Percentiles rank a stretch among this genome's conserved stretches.
These are phyloP conservation scores for Yueomyces sinensis DNA, from an alignment of 805 yeast genomes.

Conservation along the genomic window DNA sequence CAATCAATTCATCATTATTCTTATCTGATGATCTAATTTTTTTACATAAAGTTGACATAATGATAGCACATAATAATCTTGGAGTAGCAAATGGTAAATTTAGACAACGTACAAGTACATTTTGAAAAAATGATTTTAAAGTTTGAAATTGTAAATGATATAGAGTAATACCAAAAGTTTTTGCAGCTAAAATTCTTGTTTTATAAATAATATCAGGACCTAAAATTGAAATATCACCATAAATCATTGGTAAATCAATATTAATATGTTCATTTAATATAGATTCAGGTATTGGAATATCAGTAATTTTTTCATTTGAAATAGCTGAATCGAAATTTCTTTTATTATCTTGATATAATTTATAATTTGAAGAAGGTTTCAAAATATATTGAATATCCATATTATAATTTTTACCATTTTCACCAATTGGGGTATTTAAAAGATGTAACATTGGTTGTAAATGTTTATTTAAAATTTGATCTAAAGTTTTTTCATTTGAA, in stretches of 20 bases:
- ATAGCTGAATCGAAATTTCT: slow-evolving; percentile 11
- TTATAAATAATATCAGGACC: slow-evolving; percentile 63
- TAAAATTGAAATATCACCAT: slow-evolving; percentile 81
- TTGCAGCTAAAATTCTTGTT: slow-evolving; percentile 64
- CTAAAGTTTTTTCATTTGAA: slow-evolving; percentile 31
- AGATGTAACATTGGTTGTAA: slow-evolving; percentile 48
- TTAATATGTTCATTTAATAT: slow-evolving; percentile 47
- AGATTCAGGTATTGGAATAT: slow-evolving; percentile 36
- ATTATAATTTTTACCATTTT: slow-evolving; percentile 73
- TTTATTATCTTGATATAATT: slow-evolving; percentile 21
- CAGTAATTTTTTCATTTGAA: slow-evolving; percentile 9
- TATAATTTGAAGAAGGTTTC: slow-evolving; percentile 47
- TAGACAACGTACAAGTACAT: slow-evolving; percentile 29
- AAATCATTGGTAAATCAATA: slow-evolving; percentile 84
- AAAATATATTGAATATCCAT: slow-evolving; percentile 68
- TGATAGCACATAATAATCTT: slow-evolving; percentile 52
- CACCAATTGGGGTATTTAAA: slow-evolving; percentile 88
- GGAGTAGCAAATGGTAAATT: slow-evolving; percentile 68
- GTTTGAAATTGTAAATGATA: slow-evolving; percentile 34
- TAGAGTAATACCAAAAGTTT: slow-evolving; percentile 57
- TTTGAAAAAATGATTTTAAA: slow-evolving; percentile 28
- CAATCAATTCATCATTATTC: slow-evolving; percentile 13
- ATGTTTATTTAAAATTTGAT: slow-evolving; percentile 41
- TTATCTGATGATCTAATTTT: slow-evolving; percentile 7
- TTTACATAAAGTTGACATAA: slow-evolving; percentile 55